These are phyloP conservation scores for Monascus purpureus DNA, from an alignment of 495 filamentous ascomycete species.

Conservation along the genomic window DNA sequence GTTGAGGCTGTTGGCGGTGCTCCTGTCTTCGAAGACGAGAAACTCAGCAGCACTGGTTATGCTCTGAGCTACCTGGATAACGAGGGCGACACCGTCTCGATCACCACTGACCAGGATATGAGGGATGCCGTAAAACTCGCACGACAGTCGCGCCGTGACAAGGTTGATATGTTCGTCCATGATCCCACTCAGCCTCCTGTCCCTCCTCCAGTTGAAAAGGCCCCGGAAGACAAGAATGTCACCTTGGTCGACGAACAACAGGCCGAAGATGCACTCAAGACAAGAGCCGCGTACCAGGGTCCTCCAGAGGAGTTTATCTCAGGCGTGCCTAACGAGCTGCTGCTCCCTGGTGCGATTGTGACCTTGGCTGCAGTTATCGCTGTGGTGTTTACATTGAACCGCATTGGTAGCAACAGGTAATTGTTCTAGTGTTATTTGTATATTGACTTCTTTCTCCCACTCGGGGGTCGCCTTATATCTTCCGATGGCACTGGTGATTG, in stretches of 20 bases:
- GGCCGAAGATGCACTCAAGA: slow-evolving; percentile 43
- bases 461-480: background rate
- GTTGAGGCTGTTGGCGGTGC: slow-evolving; percentile 73
- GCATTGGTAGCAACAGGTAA: slow-evolving; percentile 50
- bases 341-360: slow-evolving; percentile 90
- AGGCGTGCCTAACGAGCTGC: slow-evolving; percentile 86
- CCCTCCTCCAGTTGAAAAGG: slow-evolving; percentile 48
- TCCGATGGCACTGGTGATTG: too few species aligned
- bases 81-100: slow-evolving; percentile 93
- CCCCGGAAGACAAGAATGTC: slow-evolving; percentile 44
- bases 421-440: background rate
- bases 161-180: slow-evolving; percentile 95
- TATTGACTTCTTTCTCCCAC: background rate
- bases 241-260: slow-evolving; percentile 27
- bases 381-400: slow-evolving; percentile 81
- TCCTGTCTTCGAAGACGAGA: slow-evolving; percentile 59
- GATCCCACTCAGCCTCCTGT: slow-evolving; percentile 78
- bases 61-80: slow-evolving; percentile 95
- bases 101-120: slow-evolving; percentile 90
- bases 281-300: slow-evolving; percentile 20
- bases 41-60: slow-evolving; percentile 66
- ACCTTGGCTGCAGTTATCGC: slow-evolving; percentile 87
- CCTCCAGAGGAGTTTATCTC: slow-evolving; percentile 59
- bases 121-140: slow-evolving; percentile 80
- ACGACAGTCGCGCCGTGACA: slow-evolving; percentile 61